phyloP scores from a whole-genome alignment of 2,329 filamentous ascomycete genomes.

The Zarea fungicola region DNA sequence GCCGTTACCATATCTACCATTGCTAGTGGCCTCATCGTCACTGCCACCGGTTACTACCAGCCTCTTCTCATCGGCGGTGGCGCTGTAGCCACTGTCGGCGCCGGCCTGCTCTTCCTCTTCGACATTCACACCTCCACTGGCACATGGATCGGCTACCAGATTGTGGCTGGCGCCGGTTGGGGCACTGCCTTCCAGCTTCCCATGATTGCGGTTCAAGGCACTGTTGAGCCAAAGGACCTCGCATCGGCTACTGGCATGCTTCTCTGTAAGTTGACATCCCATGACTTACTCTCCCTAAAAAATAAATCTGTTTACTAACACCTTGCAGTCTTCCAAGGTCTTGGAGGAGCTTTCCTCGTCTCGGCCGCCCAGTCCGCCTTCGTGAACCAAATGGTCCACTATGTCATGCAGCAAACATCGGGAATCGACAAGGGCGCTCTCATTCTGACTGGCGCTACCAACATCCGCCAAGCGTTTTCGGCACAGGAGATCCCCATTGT shows the following conservation, averaged over 20 bases:
- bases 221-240: constrained; percentile 36
- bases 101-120: constrained; percentile 39
- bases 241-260: constrained; percentile 43
- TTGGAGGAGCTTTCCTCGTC: constrained; percentile 46
- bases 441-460: constrained; percentile 45
- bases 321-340: constrained; percentile 39
- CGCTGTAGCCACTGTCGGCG: constrained; percentile 37
- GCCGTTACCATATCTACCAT: constrained; percentile 38
- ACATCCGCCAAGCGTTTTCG: constrained; percentile 48
- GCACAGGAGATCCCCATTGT: constrained; percentile 46
- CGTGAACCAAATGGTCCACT: constrained; percentile 37
- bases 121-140: constrained; percentile 32
- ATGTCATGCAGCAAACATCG: constrained; percentile 30
- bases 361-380: constrained; percentile 44
- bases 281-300: not conserved
- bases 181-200: constrained; percentile 44
- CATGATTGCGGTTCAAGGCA: constrained; percentile 44
- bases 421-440: constrained; percentile 31
- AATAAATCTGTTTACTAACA: constrained; percentile 15
- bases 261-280: constrained; percentile 28
- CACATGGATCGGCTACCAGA: constrained; percentile 50
- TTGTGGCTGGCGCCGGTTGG: constrained; percentile 43
- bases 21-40: constrained; percentile 33
- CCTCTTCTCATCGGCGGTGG: constrained; percentile 41
- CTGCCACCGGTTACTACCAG: constrained; percentile 36